Base-by-base conservation (phyloP, 305 asterid species). In the Withania somnifera region DNA sequence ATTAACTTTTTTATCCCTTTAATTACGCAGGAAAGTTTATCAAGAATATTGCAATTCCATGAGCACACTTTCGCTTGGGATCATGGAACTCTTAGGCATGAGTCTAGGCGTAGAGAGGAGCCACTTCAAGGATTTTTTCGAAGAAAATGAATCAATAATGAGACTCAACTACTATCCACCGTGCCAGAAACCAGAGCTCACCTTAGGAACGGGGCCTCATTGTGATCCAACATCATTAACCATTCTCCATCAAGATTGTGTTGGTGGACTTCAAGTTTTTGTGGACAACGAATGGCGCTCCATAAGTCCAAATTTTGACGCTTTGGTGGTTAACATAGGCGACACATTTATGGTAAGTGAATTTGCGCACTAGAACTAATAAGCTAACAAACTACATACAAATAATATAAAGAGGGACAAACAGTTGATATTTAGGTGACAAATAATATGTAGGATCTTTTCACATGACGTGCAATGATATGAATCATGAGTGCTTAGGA, bases 171-270 rank as follows among this genome's bases (percentile, higher is more conserved):
- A 94, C 77, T 94, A 94, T 73, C 98, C 98, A 17, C 89, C 87
- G 3, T 94, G 98, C 84, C 97, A 88, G 53, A 92, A 88, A 79
- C 97, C 97, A 0, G 94, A 92, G 28, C 89, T 87, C n/a, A 88
- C 97, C 0, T 77, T 93, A 60, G 98, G 98, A 79, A 94, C 97
- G 0, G 98, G 98, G 6, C 98, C 98, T 13, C 98, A 91, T 81
- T 91, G 94, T 42, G 98, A 92, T 69, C 97, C 97, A 1, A 94
- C 98, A 5, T 94, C 98, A 8, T 88, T 94, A 30, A 94, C 98
- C 3, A 92, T 94, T 56, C 97, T 94, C 22, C 98, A 94, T 79
- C 98, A 94, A 69, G 98, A 94, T 86, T 83, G 80, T 0, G 93
- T 94, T 6, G 94, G 94, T 13, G 97, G 98, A 6, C 96, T 94